Evolutionary conservation across 2,329 filamentous ascomycete species (phyloP).

Genomic region (Scopulariopsis brevicaulis): DNA sequence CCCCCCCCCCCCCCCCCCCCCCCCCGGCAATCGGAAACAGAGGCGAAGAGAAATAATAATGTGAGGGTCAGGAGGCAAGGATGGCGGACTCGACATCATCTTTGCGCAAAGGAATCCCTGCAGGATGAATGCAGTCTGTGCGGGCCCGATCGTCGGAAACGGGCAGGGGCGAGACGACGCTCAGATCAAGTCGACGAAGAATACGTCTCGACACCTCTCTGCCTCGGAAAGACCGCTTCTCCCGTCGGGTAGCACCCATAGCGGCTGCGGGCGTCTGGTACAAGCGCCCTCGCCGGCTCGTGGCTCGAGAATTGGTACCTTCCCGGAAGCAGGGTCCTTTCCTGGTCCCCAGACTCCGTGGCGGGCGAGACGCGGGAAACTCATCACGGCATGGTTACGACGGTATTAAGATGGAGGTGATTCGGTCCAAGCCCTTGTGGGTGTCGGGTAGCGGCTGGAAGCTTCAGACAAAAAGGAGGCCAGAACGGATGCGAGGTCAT

Average conservation of each 20-base stretch:
- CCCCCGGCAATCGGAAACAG: background rate
- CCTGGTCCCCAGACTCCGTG: background rate
- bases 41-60: no score
- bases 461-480: background rate
- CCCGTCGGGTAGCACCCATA: no score
- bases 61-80: no score
- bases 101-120: background rate
- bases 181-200: no score
- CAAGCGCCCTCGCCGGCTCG: background rate
- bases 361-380: background rate
- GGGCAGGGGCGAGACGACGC: background rate
- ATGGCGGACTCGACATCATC: background rate
- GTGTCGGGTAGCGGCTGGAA: background rate
- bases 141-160: background rate
- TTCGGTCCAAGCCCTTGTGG: background rate
- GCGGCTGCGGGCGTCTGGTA: no score
- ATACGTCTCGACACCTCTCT: no score
- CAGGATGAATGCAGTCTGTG: background rate
- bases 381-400: background rate
- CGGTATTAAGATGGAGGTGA: background rate
- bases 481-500: no score
- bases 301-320: background rate
- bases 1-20: no score
- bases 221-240: no score
- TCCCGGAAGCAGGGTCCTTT: background rate